These are phyloP conservation scores for Sungouiozyma intestinalis DNA, from an alignment of 805 yeast species.

Conservation along the genomic window DNA sequence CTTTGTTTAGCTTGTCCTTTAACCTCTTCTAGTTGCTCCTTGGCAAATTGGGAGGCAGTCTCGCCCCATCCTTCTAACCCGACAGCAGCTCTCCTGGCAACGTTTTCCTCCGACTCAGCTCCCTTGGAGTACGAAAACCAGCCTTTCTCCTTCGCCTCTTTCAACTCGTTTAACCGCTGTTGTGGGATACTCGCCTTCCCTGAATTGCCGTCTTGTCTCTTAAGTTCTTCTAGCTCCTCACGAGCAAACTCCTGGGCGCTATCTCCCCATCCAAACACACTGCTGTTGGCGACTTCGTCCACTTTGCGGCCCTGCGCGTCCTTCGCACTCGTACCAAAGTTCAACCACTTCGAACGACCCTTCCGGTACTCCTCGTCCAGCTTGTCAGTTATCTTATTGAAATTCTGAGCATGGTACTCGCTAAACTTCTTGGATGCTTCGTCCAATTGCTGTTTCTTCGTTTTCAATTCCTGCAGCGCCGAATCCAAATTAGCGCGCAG, in stretches of 20 bases:
- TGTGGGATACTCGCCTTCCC: constrained; percentile 4
- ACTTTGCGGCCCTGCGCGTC: constrained; percentile 5
- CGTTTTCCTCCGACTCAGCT: constrained; percentile 22
- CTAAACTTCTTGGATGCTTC: constrained; percentile 11
- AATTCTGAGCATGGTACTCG: constrained; percentile 10
- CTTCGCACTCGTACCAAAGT: constrained; percentile 6
- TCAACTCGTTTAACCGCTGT: constrained; percentile 26
- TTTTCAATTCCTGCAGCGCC: constrained; percentile 5
- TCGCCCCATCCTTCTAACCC: constrained; percentile 40
- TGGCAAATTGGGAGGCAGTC: constrained; percentile 33
- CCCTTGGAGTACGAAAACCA: constrained; percentile 20
- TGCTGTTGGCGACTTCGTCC: constrained; percentile 27
- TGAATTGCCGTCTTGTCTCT: constrained; percentile 2
- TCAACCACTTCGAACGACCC: not conserved
- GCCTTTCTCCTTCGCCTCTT: constrained; percentile 29
- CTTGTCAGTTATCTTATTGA: constrained; percentile 20
- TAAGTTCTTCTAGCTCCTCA: constrained; percentile 27
- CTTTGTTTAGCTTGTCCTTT: constrained; percentile 28
- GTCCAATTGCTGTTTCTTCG: constrained; percentile 13
- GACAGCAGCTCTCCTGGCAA: constrained; percentile 29
- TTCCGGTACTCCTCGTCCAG: constrained; percentile 5
- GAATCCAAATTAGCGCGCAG: constrained; percentile 9
- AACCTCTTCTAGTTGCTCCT: constrained; percentile 32
- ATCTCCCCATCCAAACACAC: constrained; percentile 40
- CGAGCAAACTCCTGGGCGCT: constrained; percentile 32